Evolutionary conservation across 2,329 filamentous ascomycete genomes (phyloP).

Genomic region (Graphilbum ipis-grandicollis): DNA sequence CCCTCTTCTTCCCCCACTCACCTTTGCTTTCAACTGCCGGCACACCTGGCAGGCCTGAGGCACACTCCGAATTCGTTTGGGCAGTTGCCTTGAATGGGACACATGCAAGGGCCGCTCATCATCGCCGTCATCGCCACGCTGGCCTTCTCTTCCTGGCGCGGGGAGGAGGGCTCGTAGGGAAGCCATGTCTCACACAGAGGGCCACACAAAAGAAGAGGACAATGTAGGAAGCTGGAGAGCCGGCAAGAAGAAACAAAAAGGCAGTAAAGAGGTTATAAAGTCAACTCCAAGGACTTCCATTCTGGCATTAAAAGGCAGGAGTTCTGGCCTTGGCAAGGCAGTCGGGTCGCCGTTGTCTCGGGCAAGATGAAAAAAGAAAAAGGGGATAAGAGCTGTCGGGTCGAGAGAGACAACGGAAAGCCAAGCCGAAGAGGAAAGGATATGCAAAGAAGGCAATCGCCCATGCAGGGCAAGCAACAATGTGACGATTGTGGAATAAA

Average conservation of each 20-base stretch:
- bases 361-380: too few relatives aligned
- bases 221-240: not conserved
- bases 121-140: conserved; percentile 1
- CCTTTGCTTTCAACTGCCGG: conserved; percentile 14
- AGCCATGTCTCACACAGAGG: not conserved
- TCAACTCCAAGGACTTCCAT: too few relatives aligned
- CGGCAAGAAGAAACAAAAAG: not conserved
- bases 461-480: too few relatives aligned
- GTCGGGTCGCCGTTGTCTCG: too few relatives aligned
- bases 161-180: conserved; percentile 7
- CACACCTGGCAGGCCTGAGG: conserved; percentile 15
- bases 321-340: too few relatives aligned
- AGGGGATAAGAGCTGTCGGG: too few relatives aligned
- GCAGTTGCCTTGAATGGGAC: conserved; percentile 1
- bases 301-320: too few relatives aligned
- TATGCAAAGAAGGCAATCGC: too few relatives aligned
- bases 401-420: too few relatives aligned
- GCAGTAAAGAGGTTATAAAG: not conserved
- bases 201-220: not conserved
- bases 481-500: too few relatives aligned
- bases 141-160: conserved; percentile 2
- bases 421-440: too few relatives aligned
- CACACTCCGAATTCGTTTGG: conserved; percentile 9
- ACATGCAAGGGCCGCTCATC: not conserved
- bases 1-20: too few relatives aligned